Evolutionary conservation across 139 green algal species (phyloP).

Genomic region (Asterochloris erici): DNA sequence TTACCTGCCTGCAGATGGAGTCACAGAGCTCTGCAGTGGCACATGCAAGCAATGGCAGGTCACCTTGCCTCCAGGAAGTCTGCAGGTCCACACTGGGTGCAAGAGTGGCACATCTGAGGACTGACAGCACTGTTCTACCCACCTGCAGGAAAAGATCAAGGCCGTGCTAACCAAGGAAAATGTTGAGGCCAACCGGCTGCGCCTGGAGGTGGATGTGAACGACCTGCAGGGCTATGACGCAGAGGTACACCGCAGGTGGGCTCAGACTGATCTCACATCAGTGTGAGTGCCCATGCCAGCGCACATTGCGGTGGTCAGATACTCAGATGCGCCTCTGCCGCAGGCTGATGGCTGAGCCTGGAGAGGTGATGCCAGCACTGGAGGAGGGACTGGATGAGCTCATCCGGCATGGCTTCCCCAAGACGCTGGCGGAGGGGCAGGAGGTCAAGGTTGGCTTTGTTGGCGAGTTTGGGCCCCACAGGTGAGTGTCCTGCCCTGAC

Average conservation of each 20-base stretch:
- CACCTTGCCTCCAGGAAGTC: too few species aligned
- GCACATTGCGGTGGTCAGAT: too few species aligned
- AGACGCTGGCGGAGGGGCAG: conserved; percentile 37
- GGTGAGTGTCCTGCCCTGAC: not conserved
- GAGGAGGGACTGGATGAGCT: conserved; percentile 84
- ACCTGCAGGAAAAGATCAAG: conserved; percentile 25
- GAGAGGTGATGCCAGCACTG: conserved; percentile 78
- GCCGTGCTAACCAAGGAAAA: conserved; percentile 48
- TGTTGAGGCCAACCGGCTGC: conserved; percentile 21
- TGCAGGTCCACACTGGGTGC: too few species aligned
- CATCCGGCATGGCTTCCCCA: conserved; percentile 25
- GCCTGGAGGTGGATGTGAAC: conserved; percentile 45
- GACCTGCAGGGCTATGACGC: conserved; percentile 79
- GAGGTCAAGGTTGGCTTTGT: conserved; percentile 73
- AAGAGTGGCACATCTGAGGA: too few species aligned
- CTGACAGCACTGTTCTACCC: too few species aligned
- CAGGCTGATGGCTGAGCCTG: conserved; percentile 64
- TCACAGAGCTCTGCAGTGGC: too few species aligned
- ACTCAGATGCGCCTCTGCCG: conserved; percentile 18
- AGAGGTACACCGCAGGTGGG: conserved; percentile 44
- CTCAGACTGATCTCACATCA: too few species aligned
- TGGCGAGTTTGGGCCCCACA: conserved; percentile 87
- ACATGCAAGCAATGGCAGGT: too few species aligned
- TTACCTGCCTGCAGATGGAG: too few species aligned
- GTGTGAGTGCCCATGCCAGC: too few species aligned